A percentile compares a stretch with the other conserved stretches of the same genome.
phyloP scores from a whole-genome alignment of 768 basidiomycete genomes.

The Mycena amicta region DNA sequence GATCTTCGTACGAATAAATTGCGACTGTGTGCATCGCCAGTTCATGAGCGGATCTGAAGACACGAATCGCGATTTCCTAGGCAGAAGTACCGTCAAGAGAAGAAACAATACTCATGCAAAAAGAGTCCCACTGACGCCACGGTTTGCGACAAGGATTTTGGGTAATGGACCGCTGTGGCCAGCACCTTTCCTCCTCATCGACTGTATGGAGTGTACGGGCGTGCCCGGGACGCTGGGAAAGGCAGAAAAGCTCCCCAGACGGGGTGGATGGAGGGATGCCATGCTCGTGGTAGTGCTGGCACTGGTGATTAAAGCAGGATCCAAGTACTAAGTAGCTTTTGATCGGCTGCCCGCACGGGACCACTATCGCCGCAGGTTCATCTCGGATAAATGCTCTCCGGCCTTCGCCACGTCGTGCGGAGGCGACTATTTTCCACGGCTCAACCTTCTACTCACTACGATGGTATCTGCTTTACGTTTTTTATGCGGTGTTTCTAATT shows the following conservation, averaged over 20 bases:
- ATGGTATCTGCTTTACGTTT: no score
- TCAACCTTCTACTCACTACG: no score
- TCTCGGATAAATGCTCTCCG: no score
- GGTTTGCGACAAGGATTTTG: constrained; percentile 91
- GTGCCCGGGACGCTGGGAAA: constrained; percentile 82
- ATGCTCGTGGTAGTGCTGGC: no score
- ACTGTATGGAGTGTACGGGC: constrained; percentile 87
- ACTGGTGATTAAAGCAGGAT: no score
- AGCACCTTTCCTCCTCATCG: constrained; percentile 87
- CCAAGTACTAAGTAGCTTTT: no score
- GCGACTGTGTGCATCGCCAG: constrained; percentile 99
- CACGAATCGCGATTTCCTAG: constrained; percentile 98
- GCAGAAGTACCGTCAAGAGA: constrained; percentile 8
- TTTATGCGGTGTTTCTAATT: no score
- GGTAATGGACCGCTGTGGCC: constrained; percentile 90
- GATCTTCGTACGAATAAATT: constrained; percentile 97
- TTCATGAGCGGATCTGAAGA: constrained; percentile 98
- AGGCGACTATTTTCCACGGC: no score
- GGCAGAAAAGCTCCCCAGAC: constrained; percentile 56
- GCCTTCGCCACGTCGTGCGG: no score
- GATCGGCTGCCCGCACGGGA: no score
- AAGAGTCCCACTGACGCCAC: constrained; percentile 63
- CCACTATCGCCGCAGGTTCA: no score
- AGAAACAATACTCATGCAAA: constrained; percentile 12
- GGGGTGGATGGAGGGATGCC: constrained; percentile 22